Percentiles rank a stretch among this genome's conserved stretches.
Evolutionary conservation across 2,329 filamentous ascomycete genomes (phyloP).

Genomic region (Tolypocladium guangdongense): DNA sequence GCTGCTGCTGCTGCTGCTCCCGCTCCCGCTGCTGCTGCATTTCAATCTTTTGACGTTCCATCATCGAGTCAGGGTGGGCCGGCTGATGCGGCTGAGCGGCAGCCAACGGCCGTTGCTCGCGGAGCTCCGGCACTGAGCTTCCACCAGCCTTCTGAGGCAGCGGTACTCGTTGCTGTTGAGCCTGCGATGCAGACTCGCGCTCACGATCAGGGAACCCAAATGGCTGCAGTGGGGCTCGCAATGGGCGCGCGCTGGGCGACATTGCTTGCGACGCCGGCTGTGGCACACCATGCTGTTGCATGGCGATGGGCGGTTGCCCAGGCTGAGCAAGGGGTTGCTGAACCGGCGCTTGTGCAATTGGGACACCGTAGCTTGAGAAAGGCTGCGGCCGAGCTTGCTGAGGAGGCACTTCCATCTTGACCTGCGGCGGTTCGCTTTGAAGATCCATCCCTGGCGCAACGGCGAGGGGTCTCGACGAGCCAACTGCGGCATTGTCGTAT

Average conservation of each 20-base stretch:
- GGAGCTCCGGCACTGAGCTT: slow-evolving; percentile 20
- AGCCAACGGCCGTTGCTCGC: slow-evolving; percentile 21
- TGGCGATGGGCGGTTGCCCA: slow-evolving; percentile 16
- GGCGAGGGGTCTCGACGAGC: slow-evolving; percentile 30
- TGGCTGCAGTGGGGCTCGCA: slow-evolving; percentile 29
- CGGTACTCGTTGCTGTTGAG: slow-evolving; percentile 25
- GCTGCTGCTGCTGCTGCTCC: slow-evolving; percentile 12
- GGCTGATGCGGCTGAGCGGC: slow-evolving; percentile 23
- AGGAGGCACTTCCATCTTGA: slow-evolving; percentile 32
- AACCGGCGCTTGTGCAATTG: slow-evolving; percentile 33
- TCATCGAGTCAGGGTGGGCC: slow-evolving; percentile 21
- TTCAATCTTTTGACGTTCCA: slow-evolving; percentile 22
- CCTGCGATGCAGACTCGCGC: slow-evolving; percentile 16
- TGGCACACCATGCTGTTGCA: slow-evolving; percentile 22
- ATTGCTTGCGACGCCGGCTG: slow-evolving; percentile 31
- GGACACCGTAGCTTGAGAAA: slow-evolving; percentile 32
- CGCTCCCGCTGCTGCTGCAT: slow-evolving; percentile 7
- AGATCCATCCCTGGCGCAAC: slow-evolving; percentile 34
- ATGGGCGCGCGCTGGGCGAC: slow-evolving; percentile 32
- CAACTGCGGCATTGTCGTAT: slow-evolving; percentile 28
- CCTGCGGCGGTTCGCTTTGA: slow-evolving; percentile 30
- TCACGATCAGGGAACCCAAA: slow-evolving; percentile 37
- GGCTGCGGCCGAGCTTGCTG: slow-evolving; percentile 24
- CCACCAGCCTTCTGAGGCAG: slow-evolving; percentile 27
- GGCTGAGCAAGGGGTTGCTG: slow-evolving; percentile 17